Conservation (phyloP, 2,329 filamentous ascomycete genomes). For the Dactylellina parvicollis region DNA sequence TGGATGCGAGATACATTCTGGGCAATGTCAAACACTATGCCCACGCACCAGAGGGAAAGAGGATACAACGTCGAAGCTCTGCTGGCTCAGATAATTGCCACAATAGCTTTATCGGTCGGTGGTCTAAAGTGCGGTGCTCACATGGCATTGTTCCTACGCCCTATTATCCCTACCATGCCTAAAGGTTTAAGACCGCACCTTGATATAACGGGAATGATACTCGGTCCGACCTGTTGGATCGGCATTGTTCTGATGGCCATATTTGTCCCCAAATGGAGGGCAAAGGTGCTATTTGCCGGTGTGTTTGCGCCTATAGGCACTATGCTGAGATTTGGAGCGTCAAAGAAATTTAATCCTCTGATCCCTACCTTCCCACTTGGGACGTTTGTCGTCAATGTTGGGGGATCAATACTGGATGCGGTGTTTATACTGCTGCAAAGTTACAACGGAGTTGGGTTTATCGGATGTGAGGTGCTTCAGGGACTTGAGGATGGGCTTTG, state of each 20-base stretch:
- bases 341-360: constrained; percentile 75
- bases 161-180: constrained; percentile 69
- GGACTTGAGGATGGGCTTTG: constrained; percentile 75
- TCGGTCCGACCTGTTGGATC: constrained; percentile 80
- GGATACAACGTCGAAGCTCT: constrained; percentile 87
- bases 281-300: constrained; percentile 76
- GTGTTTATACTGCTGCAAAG: constrained; percentile 67
- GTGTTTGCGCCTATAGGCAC: constrained; percentile 86
- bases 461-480: constrained; percentile 75
- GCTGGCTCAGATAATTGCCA: constrained; percentile 77
- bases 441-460: constrained; percentile 64
- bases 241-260: constrained; percentile 77
- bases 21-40: constrained; percentile 75
- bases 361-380: constrained; percentile 79
- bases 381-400: constrained; percentile 82
- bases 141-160: constrained; percentile 68
- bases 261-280: constrained; percentile 82
- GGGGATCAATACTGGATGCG: constrained; percentile 78
- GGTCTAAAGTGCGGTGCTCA: constrained; percentile 79
- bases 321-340: constrained; percentile 77
- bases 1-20: constrained; percentile 85
- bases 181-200: constrained; percentile 70
- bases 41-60: constrained; percentile 68
- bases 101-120: constrained; percentile 74
- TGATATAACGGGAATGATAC: constrained; percentile 71